phyloP scores from a whole-genome alignment of 768 basidiomycete species.

The Tulasnella sp. region DNA sequence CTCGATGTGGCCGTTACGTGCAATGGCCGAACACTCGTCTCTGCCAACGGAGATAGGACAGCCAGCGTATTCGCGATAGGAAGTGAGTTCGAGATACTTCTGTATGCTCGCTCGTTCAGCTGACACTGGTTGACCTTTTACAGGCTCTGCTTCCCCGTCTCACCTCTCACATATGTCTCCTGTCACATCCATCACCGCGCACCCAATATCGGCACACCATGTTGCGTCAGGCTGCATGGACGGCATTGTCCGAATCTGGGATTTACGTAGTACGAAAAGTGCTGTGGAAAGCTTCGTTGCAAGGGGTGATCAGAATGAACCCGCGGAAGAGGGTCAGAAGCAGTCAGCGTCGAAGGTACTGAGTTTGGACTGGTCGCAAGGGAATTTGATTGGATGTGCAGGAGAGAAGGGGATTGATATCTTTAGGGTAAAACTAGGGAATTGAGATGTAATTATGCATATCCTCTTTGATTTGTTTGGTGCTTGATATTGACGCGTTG shows the following conservation, averaged over 20 bases:
- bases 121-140: background rate
- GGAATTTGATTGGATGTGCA: conserved; percentile 10
- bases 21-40: conserved; percentile 39
- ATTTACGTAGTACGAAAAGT: conserved; percentile 54
- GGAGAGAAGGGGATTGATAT: conserved; percentile 11
- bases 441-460: no score
- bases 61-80: conserved; percentile 55
- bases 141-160: conserved; percentile 25
- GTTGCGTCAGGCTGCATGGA: conserved; percentile 68
- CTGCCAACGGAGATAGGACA: conserved; percentile 63
- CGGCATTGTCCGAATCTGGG: conserved; percentile 67
- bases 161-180: conserved; percentile 51
- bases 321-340: background rate
- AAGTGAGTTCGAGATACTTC: conserved; percentile 25
- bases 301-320: background rate
- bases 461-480: no score
- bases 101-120: conserved; percentile 20
- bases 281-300: conserved; percentile 48
- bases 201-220: conserved; percentile 34
- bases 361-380: conserved; percentile 8
- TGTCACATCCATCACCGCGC: conserved; percentile 48
- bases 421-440: conserved; percentile 8
- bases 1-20: conserved; percentile 42
- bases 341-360: background rate
- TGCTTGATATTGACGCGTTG: no score